A percentile compares a stretch with the other conserved stretches of the same genome.
phyloP scores from a whole-genome alignment of 805 yeast species.

The Suhomyces vadensis region DNA sequence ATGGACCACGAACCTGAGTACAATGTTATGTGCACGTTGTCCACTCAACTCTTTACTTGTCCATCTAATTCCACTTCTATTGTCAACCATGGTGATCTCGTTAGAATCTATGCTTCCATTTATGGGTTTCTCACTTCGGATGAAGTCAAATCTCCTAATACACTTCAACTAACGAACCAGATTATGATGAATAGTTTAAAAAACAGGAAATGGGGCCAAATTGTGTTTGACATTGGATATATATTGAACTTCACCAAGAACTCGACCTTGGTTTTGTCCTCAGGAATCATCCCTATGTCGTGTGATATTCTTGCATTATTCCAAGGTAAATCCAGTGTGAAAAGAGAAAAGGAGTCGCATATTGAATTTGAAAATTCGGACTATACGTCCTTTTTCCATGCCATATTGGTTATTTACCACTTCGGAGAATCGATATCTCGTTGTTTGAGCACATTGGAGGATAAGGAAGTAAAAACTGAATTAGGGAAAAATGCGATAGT shows the following conservation, averaged over 20 bases:
- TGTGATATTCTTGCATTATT: slow-evolving; percentile 67
- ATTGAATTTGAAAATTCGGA: slow-evolving; percentile 90
- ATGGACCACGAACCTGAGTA: slow-evolving; percentile 88
- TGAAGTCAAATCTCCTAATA: slow-evolving; percentile 45
- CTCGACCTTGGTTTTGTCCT: slow-evolving; percentile 46
- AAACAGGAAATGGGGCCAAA: slow-evolving; percentile 75
- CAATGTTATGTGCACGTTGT: slow-evolving; percentile 68
- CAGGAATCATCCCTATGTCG: slow-evolving; percentile 54
- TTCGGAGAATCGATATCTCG: slow-evolving; percentile 56
- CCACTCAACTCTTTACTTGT: slow-evolving; percentile 87
- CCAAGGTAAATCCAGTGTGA: slow-evolving; percentile 75
- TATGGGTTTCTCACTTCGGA: slow-evolving; percentile 62
- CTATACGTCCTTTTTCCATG: slow-evolving; percentile 70
- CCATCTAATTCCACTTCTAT: slow-evolving; percentile 75
- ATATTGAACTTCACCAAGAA: slow-evolving; percentile 68
- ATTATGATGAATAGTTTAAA: slow-evolving; percentile 51
- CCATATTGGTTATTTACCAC: slow-evolving; percentile 65
- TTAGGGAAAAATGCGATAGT: slow-evolving; percentile 29
- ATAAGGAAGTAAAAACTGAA: slow-evolving; percentile 9
- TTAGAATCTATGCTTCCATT: slow-evolving; percentile 60
- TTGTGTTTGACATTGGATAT: slow-evolving; percentile 77
- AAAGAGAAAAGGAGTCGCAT: slow-evolving; percentile 75
- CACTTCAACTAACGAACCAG: slow-evolving; percentile 37
- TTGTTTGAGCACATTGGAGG: slow-evolving; percentile 34
- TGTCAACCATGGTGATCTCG: slow-evolving; percentile 62